phyloP scores from a whole-genome alignment of 768 basidiomycete genomes.

The Chalciporus pseudorubinellus region DNA sequence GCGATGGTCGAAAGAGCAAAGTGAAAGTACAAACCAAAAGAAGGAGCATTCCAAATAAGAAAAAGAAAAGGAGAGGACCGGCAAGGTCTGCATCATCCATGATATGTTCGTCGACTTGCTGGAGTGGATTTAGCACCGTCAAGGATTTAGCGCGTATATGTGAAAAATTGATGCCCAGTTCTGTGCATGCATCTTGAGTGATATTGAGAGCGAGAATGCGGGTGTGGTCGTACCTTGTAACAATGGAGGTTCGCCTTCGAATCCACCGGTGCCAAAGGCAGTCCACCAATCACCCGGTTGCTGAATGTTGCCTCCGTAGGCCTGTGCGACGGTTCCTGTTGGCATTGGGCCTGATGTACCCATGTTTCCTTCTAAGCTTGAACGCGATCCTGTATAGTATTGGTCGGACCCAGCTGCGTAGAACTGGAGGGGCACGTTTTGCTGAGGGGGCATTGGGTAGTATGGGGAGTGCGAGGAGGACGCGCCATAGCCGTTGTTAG shows the following conservation, averaged over 20 bases:
- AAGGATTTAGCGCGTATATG: conserved; percentile 93
- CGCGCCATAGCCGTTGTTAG: conserved; percentile 52
- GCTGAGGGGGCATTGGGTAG: conserved; percentile 46
- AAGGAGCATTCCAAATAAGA: conserved; percentile 91
- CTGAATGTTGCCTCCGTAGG: conserved; percentile 74
- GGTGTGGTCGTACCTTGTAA: conserved; percentile 68
- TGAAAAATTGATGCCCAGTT: conserved; percentile 95
- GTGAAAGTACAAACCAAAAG: conserved; percentile 67
- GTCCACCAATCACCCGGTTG: conserved; percentile 85
- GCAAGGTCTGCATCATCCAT: conserved; percentile 99
- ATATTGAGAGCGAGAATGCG: neutral
- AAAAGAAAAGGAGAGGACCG: conserved; percentile 91
- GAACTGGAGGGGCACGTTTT: conserved; percentile 70
- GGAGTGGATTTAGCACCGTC: conserved; percentile 92
- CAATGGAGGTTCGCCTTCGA: conserved; percentile 94
- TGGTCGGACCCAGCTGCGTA: conserved; percentile 63
- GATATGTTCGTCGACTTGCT: conserved; percentile 80
- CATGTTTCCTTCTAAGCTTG: conserved; percentile 75
- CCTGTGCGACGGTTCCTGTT: conserved; percentile 42
- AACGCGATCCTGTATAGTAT: conserved; percentile 70
- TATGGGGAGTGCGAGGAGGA: conserved; percentile 59
- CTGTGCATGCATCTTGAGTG: conserved; percentile 41
- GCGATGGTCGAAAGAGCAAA: neutral
- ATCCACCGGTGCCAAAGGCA: conserved; percentile 91
- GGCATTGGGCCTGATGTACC: conserved; percentile 53